phyloP scores from a whole-genome alignment of 2,329 filamentous ascomycete species.

The Botrytis squamosa region DNA sequence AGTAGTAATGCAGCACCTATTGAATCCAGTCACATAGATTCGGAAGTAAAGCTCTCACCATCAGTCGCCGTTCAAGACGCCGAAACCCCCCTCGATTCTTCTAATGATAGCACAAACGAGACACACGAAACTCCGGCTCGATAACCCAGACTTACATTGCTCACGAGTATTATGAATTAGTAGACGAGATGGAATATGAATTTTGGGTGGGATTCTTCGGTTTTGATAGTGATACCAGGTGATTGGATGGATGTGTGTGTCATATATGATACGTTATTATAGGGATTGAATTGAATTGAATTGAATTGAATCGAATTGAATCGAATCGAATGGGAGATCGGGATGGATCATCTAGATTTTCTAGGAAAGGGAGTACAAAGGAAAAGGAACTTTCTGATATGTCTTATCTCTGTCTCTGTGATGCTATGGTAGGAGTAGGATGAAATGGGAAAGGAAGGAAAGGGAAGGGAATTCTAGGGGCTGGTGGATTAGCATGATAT shows the following conservation, averaged over 20 bases:
- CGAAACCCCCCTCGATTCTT: background rate
- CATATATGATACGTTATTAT: constrained; percentile 16
- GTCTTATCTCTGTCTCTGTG: background rate
- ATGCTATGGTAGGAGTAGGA: constrained; percentile 4
- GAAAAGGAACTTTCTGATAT: background rate
- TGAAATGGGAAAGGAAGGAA: background rate
- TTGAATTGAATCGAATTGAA: background rate
- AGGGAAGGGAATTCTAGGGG: constrained; percentile 1
- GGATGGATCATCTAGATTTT: background rate
- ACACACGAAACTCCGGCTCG: constrained; percentile 1
- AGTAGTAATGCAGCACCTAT: background rate
- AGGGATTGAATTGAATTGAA: constrained; percentile 1
- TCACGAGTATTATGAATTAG: constrained; percentile 13
- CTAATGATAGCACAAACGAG: background rate
- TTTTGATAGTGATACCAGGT: constrained; percentile 15
- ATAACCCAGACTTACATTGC: background rate
- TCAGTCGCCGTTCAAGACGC: background rate
- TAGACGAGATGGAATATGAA: constrained; percentile 1
- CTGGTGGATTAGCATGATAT: background rate
- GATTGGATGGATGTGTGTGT: constrained; percentile 12
- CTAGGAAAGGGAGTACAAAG: constrained; percentile 12
- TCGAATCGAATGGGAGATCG: background rate
- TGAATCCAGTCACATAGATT: background rate
- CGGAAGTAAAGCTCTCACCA: background rate
- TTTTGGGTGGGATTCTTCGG: constrained; percentile 3